Percentiles rank a stretch among this genome's conserved stretches.
phyloP scores from a whole-genome alignment of 306 rosid species.

The Hippophae tibetana region DNA sequence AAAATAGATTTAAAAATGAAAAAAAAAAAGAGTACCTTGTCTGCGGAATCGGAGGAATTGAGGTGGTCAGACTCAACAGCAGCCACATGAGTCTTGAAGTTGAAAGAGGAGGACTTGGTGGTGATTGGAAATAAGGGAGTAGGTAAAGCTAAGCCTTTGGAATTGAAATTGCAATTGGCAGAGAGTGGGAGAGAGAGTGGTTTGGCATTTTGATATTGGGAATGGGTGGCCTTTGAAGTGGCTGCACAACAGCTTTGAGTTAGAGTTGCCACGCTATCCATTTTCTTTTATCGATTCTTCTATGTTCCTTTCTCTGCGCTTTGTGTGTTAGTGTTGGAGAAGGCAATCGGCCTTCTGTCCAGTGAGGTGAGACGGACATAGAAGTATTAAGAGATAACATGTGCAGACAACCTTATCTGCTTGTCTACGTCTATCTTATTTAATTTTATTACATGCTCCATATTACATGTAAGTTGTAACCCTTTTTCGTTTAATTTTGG shows the following conservation, averaged over 20 bases:
- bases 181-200: conserved; percentile 23
- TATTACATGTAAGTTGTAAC: neutral
- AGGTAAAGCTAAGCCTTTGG: conserved; percentile 3
- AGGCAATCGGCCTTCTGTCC: too few species aligned
- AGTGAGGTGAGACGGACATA: too few species aligned
- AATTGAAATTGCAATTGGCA: conserved; percentile 18
- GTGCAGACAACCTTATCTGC: conserved; percentile 11
- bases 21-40: conserved; percentile 35
- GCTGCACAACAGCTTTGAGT: conserved; percentile 23
- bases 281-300: neutral
- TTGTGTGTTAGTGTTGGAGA: too few species aligned
- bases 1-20: neutral
- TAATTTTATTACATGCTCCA: neutral
- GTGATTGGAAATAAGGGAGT: neutral
- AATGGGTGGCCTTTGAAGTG: conserved; percentile 12
- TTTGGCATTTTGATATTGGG: conserved; percentile 9
- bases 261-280: conserved; percentile 18
- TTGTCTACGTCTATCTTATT: neutral
- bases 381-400: neutral
- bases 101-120: conserved; percentile 13
- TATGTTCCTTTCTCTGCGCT: neutral
- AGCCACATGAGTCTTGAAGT: conserved; percentile 44
- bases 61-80: conserved; percentile 68
- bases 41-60: conserved; percentile 45
- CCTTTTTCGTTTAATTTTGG: too few species aligned